phyloP scores from a whole-genome alignment of 2,329 filamentous ascomycete genomes.

The Apiospora rasikravindrae region DNA sequence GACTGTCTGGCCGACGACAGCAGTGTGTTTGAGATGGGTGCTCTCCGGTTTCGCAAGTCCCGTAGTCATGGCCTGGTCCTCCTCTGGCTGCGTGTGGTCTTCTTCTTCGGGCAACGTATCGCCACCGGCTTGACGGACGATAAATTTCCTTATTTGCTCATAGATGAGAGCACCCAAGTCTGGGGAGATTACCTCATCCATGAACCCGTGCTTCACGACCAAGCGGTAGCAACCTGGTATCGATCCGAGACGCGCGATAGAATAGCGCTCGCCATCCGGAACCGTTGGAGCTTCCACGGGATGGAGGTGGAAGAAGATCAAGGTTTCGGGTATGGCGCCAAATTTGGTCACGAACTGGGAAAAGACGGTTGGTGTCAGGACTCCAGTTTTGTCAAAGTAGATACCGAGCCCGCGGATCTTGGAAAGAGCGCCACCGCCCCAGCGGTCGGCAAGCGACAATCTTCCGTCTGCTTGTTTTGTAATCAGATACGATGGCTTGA shows the following conservation, averaged over 20 bases:
- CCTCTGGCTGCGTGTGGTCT: constrained; percentile 19
- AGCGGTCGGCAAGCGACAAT: constrained; percentile 42
- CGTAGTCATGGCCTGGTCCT: constrained; percentile 21
- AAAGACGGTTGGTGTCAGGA: constrained; percentile 69
- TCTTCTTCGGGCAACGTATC: constrained; percentile 21
- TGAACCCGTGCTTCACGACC: constrained; percentile 74
- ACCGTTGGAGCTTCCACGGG: constrained; percentile 65
- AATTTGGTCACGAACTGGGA: constrained; percentile 77
- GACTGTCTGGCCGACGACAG: neutral
- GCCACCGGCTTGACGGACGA: constrained; percentile 44
- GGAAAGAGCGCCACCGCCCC: constrained; percentile 49
- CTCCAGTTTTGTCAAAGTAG: constrained; percentile 79
- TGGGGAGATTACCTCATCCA: constrained; percentile 71
- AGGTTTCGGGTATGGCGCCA: constrained; percentile 67
- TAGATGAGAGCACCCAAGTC: constrained; percentile 66
- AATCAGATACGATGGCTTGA: constrained; percentile 51
- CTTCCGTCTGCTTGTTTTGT: constrained; percentile 30
- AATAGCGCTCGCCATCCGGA: constrained; percentile 52
- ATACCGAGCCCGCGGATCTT: constrained; percentile 67
- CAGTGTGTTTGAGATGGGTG: constrained; percentile 24
- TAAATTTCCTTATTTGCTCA: constrained; percentile 59
- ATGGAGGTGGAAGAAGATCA: constrained; percentile 77
- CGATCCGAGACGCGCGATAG: constrained; percentile 47
- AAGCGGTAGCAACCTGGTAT: constrained; percentile 71
- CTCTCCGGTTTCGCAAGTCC: constrained; percentile 22